Base-by-base conservation (phyloP, 306 rosid genomes). In the Astragalus glycyphyllos region DNA sequence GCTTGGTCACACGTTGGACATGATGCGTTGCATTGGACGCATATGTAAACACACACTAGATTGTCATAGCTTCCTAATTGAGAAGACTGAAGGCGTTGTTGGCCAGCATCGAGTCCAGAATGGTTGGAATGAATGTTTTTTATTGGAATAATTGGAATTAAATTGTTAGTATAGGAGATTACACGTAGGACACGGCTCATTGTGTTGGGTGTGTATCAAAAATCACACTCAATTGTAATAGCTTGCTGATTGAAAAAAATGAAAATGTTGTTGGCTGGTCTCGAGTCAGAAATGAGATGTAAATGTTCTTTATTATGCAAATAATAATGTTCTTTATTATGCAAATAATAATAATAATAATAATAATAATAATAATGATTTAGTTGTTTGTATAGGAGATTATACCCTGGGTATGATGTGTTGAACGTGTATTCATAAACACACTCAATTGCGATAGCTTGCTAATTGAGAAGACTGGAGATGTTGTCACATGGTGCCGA, bases 201-300 rank as follows among this genome's bases (percentile, higher is more conserved):
- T 58, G 23, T 26, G 0, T 34, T 58, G 64, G 48, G 38, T 4
- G 7, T 0, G 13, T 38, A 16, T 15, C 8, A 3, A 6, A 3
- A 29, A 54, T 12, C 17, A 40, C 45, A 8, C 45, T 40, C 45
- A 8, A 8, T 54, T 68, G 17, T 53, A 26, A 11, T 68, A 54
- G 55, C 7, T 60, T 20, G 54, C 32, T 34, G n/a, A 34, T 15
- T 56, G 38, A 60, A 50, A 46, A 11, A 34, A 17, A 11, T 35
- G 50, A 35, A 72, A 41, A 38, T 48, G 41, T 34, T 48, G n/a
- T 12, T 35, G 34, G 8, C 32, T 2, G 12, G 31, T 32, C 6
- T 66, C 10, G 7, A 65, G 58, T 47, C 65, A 56, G 41, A 72
- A 48, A 32, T 56, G 31, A 26, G 55, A 46, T 38, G 37, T 34